A percentile compares a stretch with the other conserved stretches of the same genome.
Evolutionary conservation across 164 flowering plant genomes (phyloP).

Genomic region (Umbellularia californica): DNA sequence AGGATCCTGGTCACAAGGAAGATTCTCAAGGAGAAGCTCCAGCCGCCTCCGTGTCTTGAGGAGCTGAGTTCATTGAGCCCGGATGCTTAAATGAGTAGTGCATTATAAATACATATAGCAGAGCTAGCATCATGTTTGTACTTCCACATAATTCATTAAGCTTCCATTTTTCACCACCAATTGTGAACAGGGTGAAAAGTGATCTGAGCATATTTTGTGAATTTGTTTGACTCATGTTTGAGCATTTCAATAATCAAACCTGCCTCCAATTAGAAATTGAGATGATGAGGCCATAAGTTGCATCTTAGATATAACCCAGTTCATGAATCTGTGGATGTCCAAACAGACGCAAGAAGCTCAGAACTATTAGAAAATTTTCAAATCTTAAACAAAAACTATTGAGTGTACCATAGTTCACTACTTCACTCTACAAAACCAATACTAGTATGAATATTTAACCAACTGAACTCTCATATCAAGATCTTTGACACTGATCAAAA

Average conservation of each 20-base stretch:
- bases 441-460: no score
- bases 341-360: neutral
- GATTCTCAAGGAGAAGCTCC: slow-evolving; percentile 85
- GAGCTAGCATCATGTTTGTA: neutral
- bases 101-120: neutral
- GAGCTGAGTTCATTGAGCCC: slow-evolving; percentile 43
- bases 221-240: neutral
- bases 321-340: neutral
- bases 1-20: slow-evolving; percentile 78
- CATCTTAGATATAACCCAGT: no score
- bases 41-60: slow-evolving; percentile 58
- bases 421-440: neutral
- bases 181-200: neutral
- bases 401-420: neutral
- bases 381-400: neutral
- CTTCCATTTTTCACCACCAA: neutral
- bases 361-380: neutral
- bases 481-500: neutral
- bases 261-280: neutral
- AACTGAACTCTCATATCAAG: neutral
- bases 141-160: neutral
- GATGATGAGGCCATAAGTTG: neutral
- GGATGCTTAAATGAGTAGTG: neutral
- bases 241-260: neutral
- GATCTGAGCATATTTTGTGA: no score